phyloP scores from a whole-genome alignment of 495 filamentous ascomycete species.

The Paragyromitra xinjiangensis region DNA sequence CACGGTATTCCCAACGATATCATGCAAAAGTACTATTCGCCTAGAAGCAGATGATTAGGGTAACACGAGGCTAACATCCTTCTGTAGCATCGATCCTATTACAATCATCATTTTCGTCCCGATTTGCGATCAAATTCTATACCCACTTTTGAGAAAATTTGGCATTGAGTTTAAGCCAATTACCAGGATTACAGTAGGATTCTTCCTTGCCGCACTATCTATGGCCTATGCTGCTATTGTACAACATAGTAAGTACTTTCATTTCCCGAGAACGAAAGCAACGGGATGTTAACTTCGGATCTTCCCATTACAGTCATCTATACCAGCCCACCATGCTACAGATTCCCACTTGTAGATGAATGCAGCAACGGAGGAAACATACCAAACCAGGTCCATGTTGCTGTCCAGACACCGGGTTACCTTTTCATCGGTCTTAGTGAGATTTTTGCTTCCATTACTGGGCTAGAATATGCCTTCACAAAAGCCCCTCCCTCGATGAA shows the following conservation, averaged over 20 bases:
- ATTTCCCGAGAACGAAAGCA: slow-evolving; percentile 56
- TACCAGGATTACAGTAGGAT: slow-evolving; percentile 77
- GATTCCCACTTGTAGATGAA: slow-evolving; percentile 60
- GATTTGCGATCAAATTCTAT: slow-evolving; percentile 72
- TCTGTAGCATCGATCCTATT: slow-evolving; percentile 79
- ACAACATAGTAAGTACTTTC: slow-evolving; percentile 76
- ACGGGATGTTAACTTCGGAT: slow-evolving; percentile 16
- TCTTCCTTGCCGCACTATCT: slow-evolving; percentile 70
- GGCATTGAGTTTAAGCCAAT: slow-evolving; percentile 75
- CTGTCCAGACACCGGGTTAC: slow-evolving; percentile 64
- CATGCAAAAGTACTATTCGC: slow-evolving; percentile 34
- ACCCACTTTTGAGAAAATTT: slow-evolving; percentile 71
- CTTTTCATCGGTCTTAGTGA: slow-evolving; percentile 73
- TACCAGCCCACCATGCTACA: slow-evolving; percentile 62
- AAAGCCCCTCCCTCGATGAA: slow-evolving; percentile 75
- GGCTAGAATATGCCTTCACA: slow-evolving; percentile 76
- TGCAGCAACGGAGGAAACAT: neutral
- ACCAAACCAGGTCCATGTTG: slow-evolving; percentile 54
- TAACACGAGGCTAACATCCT: slow-evolving; percentile 60
- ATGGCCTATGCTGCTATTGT: slow-evolving; percentile 74
- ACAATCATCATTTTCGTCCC: slow-evolving; percentile 77
- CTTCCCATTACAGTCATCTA: slow-evolving; percentile 23
- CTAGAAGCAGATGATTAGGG: neutral
- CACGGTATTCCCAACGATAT: slow-evolving; percentile 66
- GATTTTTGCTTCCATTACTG: slow-evolving; percentile 74